Base-by-base conservation (phyloP, 768 basidiomycete genomes). In the Rubroboletus pulcherrimus region DNA sequence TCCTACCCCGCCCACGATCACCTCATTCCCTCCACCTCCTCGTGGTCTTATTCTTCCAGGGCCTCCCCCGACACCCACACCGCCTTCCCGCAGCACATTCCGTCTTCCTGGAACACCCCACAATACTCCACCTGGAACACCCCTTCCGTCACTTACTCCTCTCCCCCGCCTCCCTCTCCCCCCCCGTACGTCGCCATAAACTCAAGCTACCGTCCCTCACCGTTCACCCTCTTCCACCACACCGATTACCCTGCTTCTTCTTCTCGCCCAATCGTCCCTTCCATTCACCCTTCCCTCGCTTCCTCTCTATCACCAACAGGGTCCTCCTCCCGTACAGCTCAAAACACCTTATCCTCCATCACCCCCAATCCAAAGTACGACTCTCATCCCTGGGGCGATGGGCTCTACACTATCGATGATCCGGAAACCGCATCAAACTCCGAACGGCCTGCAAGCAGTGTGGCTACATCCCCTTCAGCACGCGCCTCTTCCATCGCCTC, bases 401-500 rank as follows among this genome's bases (percentile, higher is more conserved):
- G 62, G 62, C 65, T 73, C 46, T 71, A 71, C 47, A 67, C 71
- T 19, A 60, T 71, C 53, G 69, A 71, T 59, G 65, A 71, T 56
- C 61, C 71, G 50, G 67, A 69, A 46, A 64, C 70, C 35, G 58
- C 65, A 67, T 64, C 71, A 44, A 68, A 72, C 67, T 71, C 69
- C 61, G 62, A 71, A 65, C 65, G 65, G 54, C 69, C 69, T 48
- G 69, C 59, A 57, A 68, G 66, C 68, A 72, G 61, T 60, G 64
- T 67, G 49, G 70, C 67, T n/a, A 56, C 71, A 15, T 72, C 70
- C 60, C 70, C 71, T 61, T 71, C 71, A 0, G 66, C 66, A 66
- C 70, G 70, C 60, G 65, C 70, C 15, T 70, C 69, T n/a, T 72
- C 70, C 52, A 68, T 69, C 56, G 56, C 65, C n/a, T 63, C 72